Evolutionary conservation across 192 early-diverging fungal genomes (phyloP).

Genomic region (Chytriomyces confervae): DNA sequence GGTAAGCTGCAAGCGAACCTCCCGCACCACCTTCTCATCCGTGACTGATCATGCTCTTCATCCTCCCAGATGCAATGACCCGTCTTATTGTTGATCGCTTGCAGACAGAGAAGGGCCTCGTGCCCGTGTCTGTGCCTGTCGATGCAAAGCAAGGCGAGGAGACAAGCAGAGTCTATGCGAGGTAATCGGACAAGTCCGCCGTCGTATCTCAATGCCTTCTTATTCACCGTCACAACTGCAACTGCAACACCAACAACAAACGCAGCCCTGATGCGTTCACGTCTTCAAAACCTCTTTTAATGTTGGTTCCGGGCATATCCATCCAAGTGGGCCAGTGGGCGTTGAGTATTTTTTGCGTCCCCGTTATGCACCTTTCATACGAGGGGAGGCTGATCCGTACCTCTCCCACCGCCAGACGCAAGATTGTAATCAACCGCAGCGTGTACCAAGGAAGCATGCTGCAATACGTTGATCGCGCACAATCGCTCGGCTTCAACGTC

Average conservation of each 20-base stretch:
- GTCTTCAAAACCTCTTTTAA: conserved; percentile 22
- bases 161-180: conserved; percentile 5
- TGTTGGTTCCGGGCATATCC: conserved; percentile 27
- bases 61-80: not conserved
- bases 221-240: not conserved
- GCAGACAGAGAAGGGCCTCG: conserved; percentile 1
- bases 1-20: not conserved
- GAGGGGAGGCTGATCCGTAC: not conserved
- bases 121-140: conserved; percentile 2
- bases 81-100: conserved; percentile 17
- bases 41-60: not conserved
- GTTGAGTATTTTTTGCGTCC: not conserved
- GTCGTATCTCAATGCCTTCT: not conserved
- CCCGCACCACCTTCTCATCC: not conserved
- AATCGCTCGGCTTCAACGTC: conserved; percentile 12
- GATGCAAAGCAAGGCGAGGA: conserved; percentile 13
- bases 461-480: conserved; percentile 28
- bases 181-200: not conserved
- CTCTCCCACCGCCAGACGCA: conserved; percentile 13
- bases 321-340: conserved; percentile 40
- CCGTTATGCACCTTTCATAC: not conserved
- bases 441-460: conserved; percentile 32
- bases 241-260: not conserved
- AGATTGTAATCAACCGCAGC: conserved; percentile 33
- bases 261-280: conserved; percentile 17